Conservation (phyloP, 78 protist genomes). For the slime mould (Dictyostelium discoideum) region DNA sequence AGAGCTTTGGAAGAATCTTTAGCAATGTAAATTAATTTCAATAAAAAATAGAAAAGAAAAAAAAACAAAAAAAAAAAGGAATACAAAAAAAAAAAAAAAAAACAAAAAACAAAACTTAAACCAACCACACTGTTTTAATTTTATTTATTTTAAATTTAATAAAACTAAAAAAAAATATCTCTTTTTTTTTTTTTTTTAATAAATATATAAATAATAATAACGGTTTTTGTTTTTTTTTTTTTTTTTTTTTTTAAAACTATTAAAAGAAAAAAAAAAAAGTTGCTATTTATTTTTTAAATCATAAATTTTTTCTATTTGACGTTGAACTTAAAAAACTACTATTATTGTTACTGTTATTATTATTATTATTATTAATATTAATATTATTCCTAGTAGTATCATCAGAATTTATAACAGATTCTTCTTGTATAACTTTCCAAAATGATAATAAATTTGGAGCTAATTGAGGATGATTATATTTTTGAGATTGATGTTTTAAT, state of each 20-base stretch:
- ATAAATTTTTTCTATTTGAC: not conserved
- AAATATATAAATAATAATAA: not conserved
- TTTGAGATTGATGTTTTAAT: not conserved
- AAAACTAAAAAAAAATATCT: not conserved
- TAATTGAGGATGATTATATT: not conserved
- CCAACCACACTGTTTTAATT: not conserved
- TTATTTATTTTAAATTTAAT: not conserved
- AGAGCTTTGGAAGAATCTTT: slow-evolving; percentile 64
- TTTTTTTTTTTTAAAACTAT: not conserved
- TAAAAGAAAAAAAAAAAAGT: not conserved
- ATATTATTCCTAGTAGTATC: not conserved
- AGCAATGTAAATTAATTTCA: slow-evolving; percentile 45
- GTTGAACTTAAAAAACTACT: not conserved
- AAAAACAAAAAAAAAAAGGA: not conserved
- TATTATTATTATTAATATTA: too few relatives aligned
- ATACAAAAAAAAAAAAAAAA: not conserved
- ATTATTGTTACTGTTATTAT: too few relatives aligned
- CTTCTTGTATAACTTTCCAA: slow-evolving; percentile 5
- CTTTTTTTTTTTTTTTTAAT: not conserved
- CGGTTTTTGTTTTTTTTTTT: too few relatives aligned
- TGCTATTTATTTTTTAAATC: not conserved
- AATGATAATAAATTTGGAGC: not conserved
- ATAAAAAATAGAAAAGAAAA: not conserved
- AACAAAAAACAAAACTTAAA: not conserved
- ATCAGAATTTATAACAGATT: not conserved